Percentiles rank a stretch among this genome's conserved stretches.
Evolutionary conservation across 371 early-diverging fungal genomes (phyloP).

Genomic region (Mortierella sp.): DNA sequence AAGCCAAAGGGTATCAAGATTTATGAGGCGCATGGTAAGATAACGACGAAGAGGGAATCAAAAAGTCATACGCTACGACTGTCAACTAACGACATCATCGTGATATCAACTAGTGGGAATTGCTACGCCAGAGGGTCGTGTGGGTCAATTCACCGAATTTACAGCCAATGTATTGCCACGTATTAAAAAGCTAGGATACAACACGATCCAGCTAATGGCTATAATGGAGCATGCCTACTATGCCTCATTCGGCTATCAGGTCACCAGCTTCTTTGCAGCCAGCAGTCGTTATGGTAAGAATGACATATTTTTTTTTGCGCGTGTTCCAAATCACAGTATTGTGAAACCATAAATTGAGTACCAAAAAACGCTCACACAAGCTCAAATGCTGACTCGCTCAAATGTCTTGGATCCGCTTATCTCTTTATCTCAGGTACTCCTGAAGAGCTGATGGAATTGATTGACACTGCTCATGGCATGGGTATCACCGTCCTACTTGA

Average conservation of each 20-base stretch:
- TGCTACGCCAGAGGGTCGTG: conserved; percentile 84
- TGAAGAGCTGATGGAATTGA: conserved; percentile 88
- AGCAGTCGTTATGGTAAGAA: conserved; percentile 86
- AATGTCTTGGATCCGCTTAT: too few species aligned
- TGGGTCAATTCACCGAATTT: conserved; percentile 91
- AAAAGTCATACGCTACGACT: too few species aligned
- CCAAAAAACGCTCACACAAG: too few species aligned
- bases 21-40: conserved; percentile 91
- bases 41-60: too few species aligned
- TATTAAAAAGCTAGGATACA: conserved; percentile 92
- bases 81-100: too few species aligned
- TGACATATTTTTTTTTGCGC: too few species aligned
- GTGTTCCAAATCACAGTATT: too few species aligned
- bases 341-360: too few species aligned
- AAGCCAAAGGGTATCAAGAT: conserved; percentile 77
- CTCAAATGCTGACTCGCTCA: conserved; percentile 3
- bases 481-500: conserved; percentile 94
- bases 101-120: conserved; percentile 80
- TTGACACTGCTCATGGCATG: conserved; percentile 93
- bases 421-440: conserved; percentile 71
- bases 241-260: conserved; percentile 97
- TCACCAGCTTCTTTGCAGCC: conserved; percentile 94
- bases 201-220: conserved; percentile 97
- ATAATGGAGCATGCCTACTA: conserved; percentile 99
- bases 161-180: conserved; percentile 89